Base-by-base conservation (phyloP, 73 alveolate species). In the Paramecium tetraurelia region DNA sequence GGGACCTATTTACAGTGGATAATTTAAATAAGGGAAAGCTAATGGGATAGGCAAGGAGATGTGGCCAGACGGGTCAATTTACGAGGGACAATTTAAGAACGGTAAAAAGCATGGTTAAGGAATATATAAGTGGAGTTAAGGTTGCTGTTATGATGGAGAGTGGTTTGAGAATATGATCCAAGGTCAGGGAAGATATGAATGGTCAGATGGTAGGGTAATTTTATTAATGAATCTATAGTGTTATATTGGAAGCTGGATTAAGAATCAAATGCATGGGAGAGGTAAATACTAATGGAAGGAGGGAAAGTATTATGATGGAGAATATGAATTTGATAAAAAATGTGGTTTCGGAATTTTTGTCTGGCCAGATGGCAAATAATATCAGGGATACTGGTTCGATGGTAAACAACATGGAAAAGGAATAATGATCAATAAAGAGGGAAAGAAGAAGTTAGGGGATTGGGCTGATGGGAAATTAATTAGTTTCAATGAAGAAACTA, bases 341-440 rank as follows among this genome's bases (percentile, higher is more conserved):
- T 85, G 94, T 77, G 98, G 98, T 6, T 86, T 86, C 84, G 98
- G 98, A 9, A 92, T 86, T 8, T 95, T 94, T 71, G 58, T 11
- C 38, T 95, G 97, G 97, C 85, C 92, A 4, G 88, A 85, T 12
- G 94, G 96, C 44, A 95, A 95, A 69, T 57, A 38, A 57, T 93
- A 88, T 95, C 36, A 88, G 22, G 98, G 97, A 1, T 83, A 89
- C 84, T 95, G 98, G 97, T 72, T 59, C 36, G 95, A 93, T 33
- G 97, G 97, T 11, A 93, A 95, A 90, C 94, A 95, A 83, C 92
- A 95, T 95, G 98, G 98, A 20, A 89, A 93, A 69, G 98, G 97
- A 21, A 16, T 68, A 8, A 50, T 94, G 40, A 35, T 33, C 7
- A 44, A 10, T 40, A 35, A 43, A 21, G 94, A 94, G 27, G 95